Conservation (phyloP, 148 eudicot species). For the Hydrangea macrophylla region DNA sequence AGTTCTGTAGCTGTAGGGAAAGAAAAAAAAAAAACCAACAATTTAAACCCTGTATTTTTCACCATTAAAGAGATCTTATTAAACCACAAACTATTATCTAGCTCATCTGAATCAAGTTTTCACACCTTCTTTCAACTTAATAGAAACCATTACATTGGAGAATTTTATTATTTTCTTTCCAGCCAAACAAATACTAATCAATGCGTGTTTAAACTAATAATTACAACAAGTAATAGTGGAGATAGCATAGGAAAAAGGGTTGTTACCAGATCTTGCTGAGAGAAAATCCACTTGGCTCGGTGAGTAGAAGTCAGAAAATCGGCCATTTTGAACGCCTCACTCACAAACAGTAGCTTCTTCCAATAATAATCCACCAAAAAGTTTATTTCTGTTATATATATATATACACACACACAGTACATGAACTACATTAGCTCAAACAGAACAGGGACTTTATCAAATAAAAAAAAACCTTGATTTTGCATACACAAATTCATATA, state of each 20-base stretch:
- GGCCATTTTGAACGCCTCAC: conserved; percentile 44
- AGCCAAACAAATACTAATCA: neutral
- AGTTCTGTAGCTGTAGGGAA: neutral
- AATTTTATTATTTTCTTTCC: neutral
- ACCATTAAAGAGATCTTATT: neutral
- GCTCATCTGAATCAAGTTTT: neutral
- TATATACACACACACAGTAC: too few species aligned
- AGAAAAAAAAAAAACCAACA: neutral
- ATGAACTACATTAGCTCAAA: too few species aligned
- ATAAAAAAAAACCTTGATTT: too few species aligned
- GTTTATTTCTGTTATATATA: too few species aligned
- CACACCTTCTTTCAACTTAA: neutral
- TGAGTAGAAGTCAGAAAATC: conserved; percentile 92
- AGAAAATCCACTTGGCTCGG: conserved; percentile 83
- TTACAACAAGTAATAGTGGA: neutral
- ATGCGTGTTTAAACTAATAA: too few species aligned
- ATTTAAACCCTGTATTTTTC: neutral
- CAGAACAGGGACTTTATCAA: too few species aligned
- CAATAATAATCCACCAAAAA: too few species aligned
- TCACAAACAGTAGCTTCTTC: too few species aligned
- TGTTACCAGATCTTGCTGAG: conserved; percentile 69
- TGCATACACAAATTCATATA: too few species aligned
- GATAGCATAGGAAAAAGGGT: neutral
- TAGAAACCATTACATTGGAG: neutral
- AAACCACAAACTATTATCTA: neutral